phyloP scores from a whole-genome alignment of 2,329 filamentous ascomycete genomes.

The Teratosphaeria gauchensis region DNA sequence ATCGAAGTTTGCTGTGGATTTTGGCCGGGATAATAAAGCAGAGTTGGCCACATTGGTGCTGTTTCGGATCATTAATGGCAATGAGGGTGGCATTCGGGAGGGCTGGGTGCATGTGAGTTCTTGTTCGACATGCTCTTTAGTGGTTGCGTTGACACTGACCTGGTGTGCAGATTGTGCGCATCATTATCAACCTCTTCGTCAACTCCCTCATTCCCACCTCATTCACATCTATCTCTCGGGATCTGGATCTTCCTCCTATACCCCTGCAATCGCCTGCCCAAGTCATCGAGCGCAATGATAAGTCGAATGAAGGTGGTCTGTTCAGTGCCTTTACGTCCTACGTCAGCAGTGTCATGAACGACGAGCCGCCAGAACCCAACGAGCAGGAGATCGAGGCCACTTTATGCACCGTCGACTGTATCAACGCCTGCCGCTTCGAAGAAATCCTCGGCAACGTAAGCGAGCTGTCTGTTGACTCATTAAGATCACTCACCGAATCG shows the following conservation, averaged over 20 bases:
- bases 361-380: slow-evolving; percentile 93
- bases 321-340: slow-evolving; percentile 94
- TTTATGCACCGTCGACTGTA: slow-evolving; percentile 84
- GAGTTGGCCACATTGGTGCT: slow-evolving; percentile 92
- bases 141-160: neutral
- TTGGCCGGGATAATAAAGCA: slow-evolving; percentile 85
- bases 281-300: slow-evolving; percentile 77
- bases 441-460: slow-evolving; percentile 77
- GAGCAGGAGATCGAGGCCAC: slow-evolving; percentile 96
- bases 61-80: slow-evolving; percentile 81
- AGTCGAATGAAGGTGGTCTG: slow-evolving; percentile 69
- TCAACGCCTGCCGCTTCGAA: slow-evolving; percentile 78
- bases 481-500: slow-evolving; percentile 58
- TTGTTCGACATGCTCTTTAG: neutral
- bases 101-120: slow-evolving; percentile 68
- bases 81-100: slow-evolving; percentile 63
- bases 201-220: slow-evolving; percentile 86
- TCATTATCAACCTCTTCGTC: slow-evolving; percentile 90
- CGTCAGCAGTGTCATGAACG: slow-evolving; percentile 96
- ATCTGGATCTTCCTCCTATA: slow-evolving; percentile 67
- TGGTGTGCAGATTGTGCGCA: slow-evolving; percentile 61
- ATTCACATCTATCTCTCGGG: slow-evolving; percentile 54
- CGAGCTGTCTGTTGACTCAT: slow-evolving; percentile 49
- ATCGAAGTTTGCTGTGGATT: slow-evolving; percentile 90
- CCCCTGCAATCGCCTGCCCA: slow-evolving; percentile 86